phyloP scores from a whole-genome alignment of 1,139 yeast species.

The Wickerhamomyces sp. region DNA sequence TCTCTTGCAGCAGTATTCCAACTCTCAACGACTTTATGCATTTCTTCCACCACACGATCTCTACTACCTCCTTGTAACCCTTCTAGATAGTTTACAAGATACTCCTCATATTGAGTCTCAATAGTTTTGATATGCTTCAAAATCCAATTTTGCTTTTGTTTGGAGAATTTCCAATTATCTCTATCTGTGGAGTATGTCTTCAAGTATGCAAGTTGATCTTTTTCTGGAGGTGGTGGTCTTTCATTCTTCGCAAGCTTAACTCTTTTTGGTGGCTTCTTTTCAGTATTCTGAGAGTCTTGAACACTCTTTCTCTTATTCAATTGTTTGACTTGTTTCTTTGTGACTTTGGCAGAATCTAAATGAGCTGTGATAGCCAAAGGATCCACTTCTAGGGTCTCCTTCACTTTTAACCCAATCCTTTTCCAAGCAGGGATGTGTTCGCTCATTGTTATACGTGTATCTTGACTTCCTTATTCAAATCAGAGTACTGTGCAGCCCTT shows the following conservation, averaged over 20 bases:
- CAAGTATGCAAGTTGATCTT: constrained; percentile 75
- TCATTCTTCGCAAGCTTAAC: constrained; percentile 71
- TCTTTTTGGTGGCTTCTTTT: constrained; percentile 64
- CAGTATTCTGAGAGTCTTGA: constrained; percentile 18
- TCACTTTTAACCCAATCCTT: constrained; percentile 56
- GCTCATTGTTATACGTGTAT: constrained; percentile 13
- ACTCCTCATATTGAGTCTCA: constrained; percentile 51
- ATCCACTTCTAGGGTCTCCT: constrained; percentile 25
- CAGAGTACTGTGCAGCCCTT: not conserved
- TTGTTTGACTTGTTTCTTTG: constrained; percentile 43
- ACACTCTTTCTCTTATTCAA: constrained; percentile 32
- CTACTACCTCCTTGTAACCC: constrained; percentile 75
- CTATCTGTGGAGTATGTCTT: constrained; percentile 58
- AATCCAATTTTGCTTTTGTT: constrained; percentile 93
- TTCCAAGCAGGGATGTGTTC: constrained; percentile 84
- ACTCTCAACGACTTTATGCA: constrained; percentile 39
- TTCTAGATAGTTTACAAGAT: constrained; percentile 52
- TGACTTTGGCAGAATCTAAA: constrained; percentile 41
- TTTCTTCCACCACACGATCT: constrained; percentile 50
- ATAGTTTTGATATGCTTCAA: constrained; percentile 58
- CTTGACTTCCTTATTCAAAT: too few species aligned
- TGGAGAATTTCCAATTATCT: constrained; percentile 83
- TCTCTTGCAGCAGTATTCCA: constrained; percentile 48
- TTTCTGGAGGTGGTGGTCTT: constrained; percentile 70
- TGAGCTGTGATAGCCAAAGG: constrained; percentile 36